A percentile compares a stretch with the other conserved stretches of the same genome.
These are phyloP conservation scores for Malassezia psittaci DNA, from an alignment of 1,284 basidiomycete species.

Conservation along the genomic window DNA sequence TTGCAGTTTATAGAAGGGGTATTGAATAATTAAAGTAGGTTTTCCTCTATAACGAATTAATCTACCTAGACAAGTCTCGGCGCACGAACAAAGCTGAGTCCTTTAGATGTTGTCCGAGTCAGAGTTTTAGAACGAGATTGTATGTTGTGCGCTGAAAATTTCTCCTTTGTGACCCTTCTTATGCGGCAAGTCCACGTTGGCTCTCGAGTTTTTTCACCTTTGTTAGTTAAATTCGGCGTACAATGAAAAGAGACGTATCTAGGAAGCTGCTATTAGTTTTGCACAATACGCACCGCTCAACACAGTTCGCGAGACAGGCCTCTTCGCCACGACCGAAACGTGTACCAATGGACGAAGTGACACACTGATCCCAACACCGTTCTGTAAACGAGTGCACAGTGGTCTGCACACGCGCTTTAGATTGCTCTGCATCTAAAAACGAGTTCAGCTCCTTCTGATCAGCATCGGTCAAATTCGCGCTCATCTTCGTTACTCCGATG, in stretches of 20 bases:
- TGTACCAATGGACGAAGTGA: slow-evolving; percentile 70
- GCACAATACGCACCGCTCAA: slow-evolving; percentile 53
- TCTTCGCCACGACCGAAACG: slow-evolving; percentile 75
- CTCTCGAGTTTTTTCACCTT: slow-evolving; percentile 63
- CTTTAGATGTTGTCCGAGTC: too few relatives aligned
- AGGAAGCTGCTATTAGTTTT: slow-evolving; percentile 58
- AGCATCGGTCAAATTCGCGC: slow-evolving; percentile 11
- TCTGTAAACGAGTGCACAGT: slow-evolving; percentile 50
- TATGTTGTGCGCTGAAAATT: too few relatives aligned
- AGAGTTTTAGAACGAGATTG: too few relatives aligned
- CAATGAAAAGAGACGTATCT: slow-evolving; percentile 60
- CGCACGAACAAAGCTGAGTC: too few relatives aligned
- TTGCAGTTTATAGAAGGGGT: too few relatives aligned
- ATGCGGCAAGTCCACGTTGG: slow-evolving; percentile 24
- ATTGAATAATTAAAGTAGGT: too few relatives aligned
- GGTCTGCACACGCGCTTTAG: slow-evolving; percentile 66
- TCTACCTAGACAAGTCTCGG: too few relatives aligned
- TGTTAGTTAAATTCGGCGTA: slow-evolving; percentile 17
- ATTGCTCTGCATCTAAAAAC: slow-evolving; percentile 79
- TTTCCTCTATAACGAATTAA: too few relatives aligned
- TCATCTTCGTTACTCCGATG: slow-evolving; percentile 6
- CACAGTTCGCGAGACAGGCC: slow-evolving; percentile 77
- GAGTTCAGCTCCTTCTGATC: slow-evolving; percentile 58
- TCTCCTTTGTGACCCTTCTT: neutral
- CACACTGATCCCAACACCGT: slow-evolving; percentile 57